Conservation (phyloP, 192 early-diverging fungal genomes). For the Coemansia sp. region DNA sequence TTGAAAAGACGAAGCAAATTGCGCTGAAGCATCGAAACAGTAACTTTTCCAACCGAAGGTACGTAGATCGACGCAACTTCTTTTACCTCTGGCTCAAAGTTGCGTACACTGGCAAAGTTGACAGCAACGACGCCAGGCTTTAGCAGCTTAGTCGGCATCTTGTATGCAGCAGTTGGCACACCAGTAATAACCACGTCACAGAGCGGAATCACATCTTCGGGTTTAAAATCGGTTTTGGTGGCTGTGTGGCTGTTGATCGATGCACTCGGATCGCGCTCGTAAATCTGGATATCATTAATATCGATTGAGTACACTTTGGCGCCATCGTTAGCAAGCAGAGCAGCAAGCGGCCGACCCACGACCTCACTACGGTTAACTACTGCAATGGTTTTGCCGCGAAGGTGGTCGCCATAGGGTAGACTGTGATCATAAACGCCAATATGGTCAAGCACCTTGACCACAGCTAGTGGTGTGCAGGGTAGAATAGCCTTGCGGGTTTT, state of each 20-base stretch:
- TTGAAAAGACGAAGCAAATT: slow-evolving; percentile 89
- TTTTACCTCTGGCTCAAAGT: slow-evolving; percentile 92
- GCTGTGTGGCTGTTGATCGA: slow-evolving; percentile 66
- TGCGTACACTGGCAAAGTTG: slow-evolving; percentile 95
- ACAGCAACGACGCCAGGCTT: slow-evolving; percentile 97
- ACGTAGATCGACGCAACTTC: slow-evolving; percentile 95
- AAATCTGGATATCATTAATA: slow-evolving; percentile 80
- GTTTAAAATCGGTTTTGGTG: slow-evolving; percentile 63
- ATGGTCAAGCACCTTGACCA: slow-evolving; percentile 95
- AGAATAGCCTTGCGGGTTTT: slow-evolving; percentile 92
- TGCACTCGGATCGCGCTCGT: slow-evolving; percentile 66
- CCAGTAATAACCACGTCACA: slow-evolving; percentile 99
- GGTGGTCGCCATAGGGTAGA: slow-evolving; percentile 88
- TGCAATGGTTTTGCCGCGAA: slow-evolving; percentile 90
- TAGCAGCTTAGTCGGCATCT: slow-evolving; percentile 77
- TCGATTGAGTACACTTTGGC: slow-evolving; percentile 97
- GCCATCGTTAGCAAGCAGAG: slow-evolving; percentile 96
- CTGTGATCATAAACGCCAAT: slow-evolving; percentile 90
- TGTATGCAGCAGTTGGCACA: slow-evolving; percentile 85
- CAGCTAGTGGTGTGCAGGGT: slow-evolving; percentile 96
- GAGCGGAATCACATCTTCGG: slow-evolving; percentile 77
- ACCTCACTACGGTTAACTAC: slow-evolving; percentile 96
- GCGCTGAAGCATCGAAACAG: slow-evolving; percentile 96
- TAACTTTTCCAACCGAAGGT: slow-evolving; percentile 95
- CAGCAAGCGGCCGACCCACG: slow-evolving; percentile 95